A percentile compares a stretch with the other conserved stretches of the same genome.
Conservation (phyloP, 2,329 filamentous ascomycete species). For the Chalaropsis thielavioides region DNA sequence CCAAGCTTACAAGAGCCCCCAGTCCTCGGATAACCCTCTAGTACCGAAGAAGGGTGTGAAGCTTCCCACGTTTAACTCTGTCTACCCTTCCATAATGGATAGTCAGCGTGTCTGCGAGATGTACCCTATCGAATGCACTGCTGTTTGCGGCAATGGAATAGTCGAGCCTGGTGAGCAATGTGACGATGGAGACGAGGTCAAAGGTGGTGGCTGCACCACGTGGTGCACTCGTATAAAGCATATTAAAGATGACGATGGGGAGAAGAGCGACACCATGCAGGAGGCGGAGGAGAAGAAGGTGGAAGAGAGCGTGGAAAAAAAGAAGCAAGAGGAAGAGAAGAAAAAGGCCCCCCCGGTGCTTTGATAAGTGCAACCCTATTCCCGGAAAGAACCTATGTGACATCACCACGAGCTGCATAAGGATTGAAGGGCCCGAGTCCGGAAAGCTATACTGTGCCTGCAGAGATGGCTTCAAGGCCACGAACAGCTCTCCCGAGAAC, state of each 20-base stretch:
- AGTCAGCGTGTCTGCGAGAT: conserved; percentile 9
- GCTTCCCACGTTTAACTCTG: background rate
- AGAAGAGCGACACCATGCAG: background rate
- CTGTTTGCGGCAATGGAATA: conserved; percentile 14
- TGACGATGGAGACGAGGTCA: conserved; percentile 8
- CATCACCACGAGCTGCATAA: conserved; percentile 1
- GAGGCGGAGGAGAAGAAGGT: background rate
- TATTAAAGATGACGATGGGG: background rate
- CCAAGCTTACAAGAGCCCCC: background rate
- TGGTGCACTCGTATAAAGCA: conserved; percentile 1
- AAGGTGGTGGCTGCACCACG: conserved; percentile 1
- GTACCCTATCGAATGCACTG: conserved; percentile 5
- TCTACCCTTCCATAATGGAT: conserved; percentile 6
- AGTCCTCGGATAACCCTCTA: background rate
- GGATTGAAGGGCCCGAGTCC: background rate
- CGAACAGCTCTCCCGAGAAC: background rate
- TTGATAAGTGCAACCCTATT: background rate
- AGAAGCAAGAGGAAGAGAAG: background rate
- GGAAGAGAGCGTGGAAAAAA: background rate
- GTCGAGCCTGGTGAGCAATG: conserved; percentile 11
- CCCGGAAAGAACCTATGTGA: background rate
- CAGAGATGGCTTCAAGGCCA: conserved; percentile 5
- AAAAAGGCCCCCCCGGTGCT: background rate
- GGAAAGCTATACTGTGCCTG: conserved; percentile 6
- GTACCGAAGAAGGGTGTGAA: background rate